Evolutionary conservation across 2,329 filamentous ascomycete genomes (phyloP), one percentile per base, ranked within the genome.

Genomic region (Onygena corvina): DNA sequence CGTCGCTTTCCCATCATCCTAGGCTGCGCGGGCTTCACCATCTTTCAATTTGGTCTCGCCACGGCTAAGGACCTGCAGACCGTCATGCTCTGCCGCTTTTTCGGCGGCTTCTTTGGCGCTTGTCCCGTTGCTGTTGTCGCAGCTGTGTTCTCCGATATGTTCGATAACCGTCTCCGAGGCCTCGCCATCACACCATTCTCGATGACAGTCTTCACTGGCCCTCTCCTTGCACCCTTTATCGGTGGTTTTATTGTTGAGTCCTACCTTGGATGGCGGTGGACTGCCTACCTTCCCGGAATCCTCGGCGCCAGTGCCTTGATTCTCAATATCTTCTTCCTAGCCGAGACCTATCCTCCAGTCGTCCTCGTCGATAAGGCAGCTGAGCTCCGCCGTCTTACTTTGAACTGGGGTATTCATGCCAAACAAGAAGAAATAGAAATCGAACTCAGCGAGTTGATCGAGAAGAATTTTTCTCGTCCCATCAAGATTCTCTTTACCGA

Each of bases 401-500:
- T 71, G 59, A 79, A 79, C 53, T 79, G 76, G 75, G 76, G 76
- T 8, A 78, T 79, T 46, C 76, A 80, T 56, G 76, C 76, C n/a
- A 76, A 75, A 57, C 67, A 71, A 50, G 74, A 76, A 53, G 73
- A 76, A 61, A 72, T 75, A 38, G 73, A 76, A 59, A 66, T 76
- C 44, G 72, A 75, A 56, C 66, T 76, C 52, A 59, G 60, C 9
- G 72, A 75, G 53, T 58, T 75, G 9, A 57, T 75, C 25, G 61
- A 69, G 44, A 74, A 75, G 59, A 77, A 76, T 57, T 73, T 77
- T 53, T 71, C 66, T 53, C 67, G 74, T 46, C 69, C 69, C 1
- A 51, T 71, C 9, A 65, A 62, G 50, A 61, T 70, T n/a, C 62
- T 70, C 25, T 58, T 68, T 49, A 68, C 67, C 1, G 68, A 70